These are phyloP conservation scores for Trichoderma sp. DNA, from an alignment of 2,329 filamentous ascomycete species.

Conservation along the genomic window DNA sequence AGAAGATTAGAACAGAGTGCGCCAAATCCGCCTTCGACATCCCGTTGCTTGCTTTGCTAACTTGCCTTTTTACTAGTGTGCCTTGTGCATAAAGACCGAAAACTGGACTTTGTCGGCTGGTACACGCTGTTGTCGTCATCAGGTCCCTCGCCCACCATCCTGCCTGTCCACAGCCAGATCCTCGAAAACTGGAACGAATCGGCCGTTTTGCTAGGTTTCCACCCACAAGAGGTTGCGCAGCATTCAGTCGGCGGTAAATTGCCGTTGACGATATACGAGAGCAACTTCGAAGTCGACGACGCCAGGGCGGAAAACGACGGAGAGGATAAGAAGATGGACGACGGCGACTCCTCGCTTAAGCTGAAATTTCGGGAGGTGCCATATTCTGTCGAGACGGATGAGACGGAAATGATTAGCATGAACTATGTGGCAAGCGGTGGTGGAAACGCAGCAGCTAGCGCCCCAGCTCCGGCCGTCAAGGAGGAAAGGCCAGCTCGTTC, in stretches of 20 bases:
- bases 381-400: constrained; percentile 88
- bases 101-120: constrained; percentile 88
- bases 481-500: constrained; percentile 46
- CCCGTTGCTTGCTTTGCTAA: background rate
- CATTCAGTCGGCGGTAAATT: constrained; percentile 73
- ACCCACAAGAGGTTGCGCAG: constrained; percentile 61
- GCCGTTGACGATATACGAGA: constrained; percentile 90
- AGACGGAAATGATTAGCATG: constrained; percentile 97
- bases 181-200: constrained; percentile 78
- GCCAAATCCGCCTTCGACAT: constrained; percentile 33
- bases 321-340: constrained; percentile 73
- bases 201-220: constrained; percentile 84
- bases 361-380: constrained; percentile 80
- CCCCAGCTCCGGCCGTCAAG: constrained; percentile 52
- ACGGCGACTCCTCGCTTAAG: constrained; percentile 56
- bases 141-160: constrained; percentile 68
- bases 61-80: constrained; percentile 62
- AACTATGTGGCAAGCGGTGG: constrained; percentile 87
- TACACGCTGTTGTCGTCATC: constrained; percentile 75
- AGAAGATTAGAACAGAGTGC: constrained; percentile 82
- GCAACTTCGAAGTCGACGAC: constrained; percentile 72
- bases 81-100: constrained; percentile 80
- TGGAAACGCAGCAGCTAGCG: constrained; percentile 71
- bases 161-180: constrained; percentile 78
- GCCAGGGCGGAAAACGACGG: constrained; percentile 48